Evolutionary conservation across 768 basidiomycete genomes (phyloP).

Genomic region (Leccinum variicolor): DNA sequence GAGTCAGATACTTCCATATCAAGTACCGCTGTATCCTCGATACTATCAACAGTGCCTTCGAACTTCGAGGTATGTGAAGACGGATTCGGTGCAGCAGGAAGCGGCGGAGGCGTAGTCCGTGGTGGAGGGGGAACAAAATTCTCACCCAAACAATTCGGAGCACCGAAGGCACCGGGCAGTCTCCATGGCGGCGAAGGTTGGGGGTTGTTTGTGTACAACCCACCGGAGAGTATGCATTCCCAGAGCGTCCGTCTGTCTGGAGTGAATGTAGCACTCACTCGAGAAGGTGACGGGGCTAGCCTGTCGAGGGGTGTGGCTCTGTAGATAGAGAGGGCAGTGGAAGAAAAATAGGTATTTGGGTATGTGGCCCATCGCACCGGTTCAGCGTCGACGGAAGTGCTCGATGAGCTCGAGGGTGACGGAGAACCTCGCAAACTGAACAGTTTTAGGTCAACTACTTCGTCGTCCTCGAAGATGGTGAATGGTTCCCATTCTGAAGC

Average conservation of each 20-base stretch:
- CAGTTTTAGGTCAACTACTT: slow-evolving; percentile 31
- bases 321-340: slow-evolving; percentile 51
- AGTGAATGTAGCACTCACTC: slow-evolving; percentile 32
- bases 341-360: slow-evolving; percentile 58
- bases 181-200: slow-evolving; percentile 21
- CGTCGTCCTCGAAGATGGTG: slow-evolving; percentile 36
- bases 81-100: slow-evolving; percentile 17
- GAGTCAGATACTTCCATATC: slow-evolving; percentile 31
- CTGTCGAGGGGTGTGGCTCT: slow-evolving; percentile 36
- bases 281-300: slow-evolving; percentile 22
- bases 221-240: slow-evolving; percentile 33
- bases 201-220: neutral
- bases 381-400: slow-evolving; percentile 1
- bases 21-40: slow-evolving; percentile 4
- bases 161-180: slow-evolving; percentile 16
- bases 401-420: slow-evolving; percentile 13
- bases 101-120: slow-evolving; percentile 31
- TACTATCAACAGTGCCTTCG: neutral
- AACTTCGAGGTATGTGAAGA: neutral
- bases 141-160: slow-evolving; percentile 3
- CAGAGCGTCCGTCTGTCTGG: slow-evolving; percentile 39
- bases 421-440: neutral
- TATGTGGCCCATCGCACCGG: slow-evolving; percentile 59
- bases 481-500: slow-evolving; percentile 24
- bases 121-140: slow-evolving; percentile 32